A percentile compares a stretch with the other conserved stretches of the same genome.
phyloP scores from a whole-genome alignment of 2,329 filamentous ascomycete species.

The Drechslerella coelobrocha region DNA sequence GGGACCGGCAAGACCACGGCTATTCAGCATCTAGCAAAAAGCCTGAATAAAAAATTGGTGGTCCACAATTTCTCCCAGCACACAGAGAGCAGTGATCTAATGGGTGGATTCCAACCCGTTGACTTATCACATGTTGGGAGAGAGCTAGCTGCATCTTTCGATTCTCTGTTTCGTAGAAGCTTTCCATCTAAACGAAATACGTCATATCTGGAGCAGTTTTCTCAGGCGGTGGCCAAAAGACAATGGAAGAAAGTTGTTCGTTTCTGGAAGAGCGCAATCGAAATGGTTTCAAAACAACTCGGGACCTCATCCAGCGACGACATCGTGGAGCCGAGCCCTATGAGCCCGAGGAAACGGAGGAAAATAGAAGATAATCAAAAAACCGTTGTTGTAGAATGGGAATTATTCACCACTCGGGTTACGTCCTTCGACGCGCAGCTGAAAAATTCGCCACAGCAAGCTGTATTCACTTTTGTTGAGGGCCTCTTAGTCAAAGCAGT shows the following conservation, averaged over 20 bases:
- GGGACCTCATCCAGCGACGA: slow-evolving; percentile 64
- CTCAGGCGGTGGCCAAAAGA: slow-evolving; percentile 77
- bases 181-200: slow-evolving; percentile 89
- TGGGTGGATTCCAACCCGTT: slow-evolving; percentile 96
- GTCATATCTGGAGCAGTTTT: slow-evolving; percentile 80
- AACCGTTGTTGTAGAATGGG: slow-evolving; percentile 75
- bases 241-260: slow-evolving; percentile 88
- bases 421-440: slow-evolving; percentile 61
- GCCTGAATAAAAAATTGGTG: slow-evolving; percentile 82
- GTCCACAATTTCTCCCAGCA: slow-evolving; percentile 97
- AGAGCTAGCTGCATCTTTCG: slow-evolving; percentile 88
- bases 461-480: slow-evolving; percentile 84
- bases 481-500: slow-evolving; percentile 96
- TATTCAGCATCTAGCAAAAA: slow-evolving; percentile 86
- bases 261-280: slow-evolving; percentile 85
- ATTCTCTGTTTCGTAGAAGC: slow-evolving; percentile 83
- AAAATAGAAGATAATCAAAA: slow-evolving; percentile 66
- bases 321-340: slow-evolving; percentile 59
- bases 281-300: slow-evolving; percentile 79
- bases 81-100: slow-evolving; percentile 92
- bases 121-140: slow-evolving; percentile 76
- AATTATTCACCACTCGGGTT: slow-evolving; percentile 75
- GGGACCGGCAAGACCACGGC: slow-evolving; percentile 98
- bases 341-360: slow-evolving; percentile 70
- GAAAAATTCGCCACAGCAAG: slow-evolving; percentile 65